phyloP scores from a whole-genome alignment of 164 flowering plant species.

The Santalum album region DNA sequence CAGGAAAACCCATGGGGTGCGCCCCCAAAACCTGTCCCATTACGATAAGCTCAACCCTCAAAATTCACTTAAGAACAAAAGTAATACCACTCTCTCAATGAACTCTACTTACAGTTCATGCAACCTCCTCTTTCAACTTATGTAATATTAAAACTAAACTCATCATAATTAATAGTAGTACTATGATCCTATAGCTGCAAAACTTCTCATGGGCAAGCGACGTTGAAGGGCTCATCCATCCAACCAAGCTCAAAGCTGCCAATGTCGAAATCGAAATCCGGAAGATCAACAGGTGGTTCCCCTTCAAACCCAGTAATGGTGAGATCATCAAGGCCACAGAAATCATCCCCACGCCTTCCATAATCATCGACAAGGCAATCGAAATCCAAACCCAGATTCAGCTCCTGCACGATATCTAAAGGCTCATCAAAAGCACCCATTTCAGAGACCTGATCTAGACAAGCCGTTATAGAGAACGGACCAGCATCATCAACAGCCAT shows the following conservation, averaged over 20 bases:
- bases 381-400: constrained; percentile 33
- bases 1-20: constrained; percentile 48
- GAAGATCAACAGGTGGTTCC: constrained; percentile 26
- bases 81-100: constrained; percentile 19
- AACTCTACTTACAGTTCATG: constrained; percentile 15
- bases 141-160: no score
- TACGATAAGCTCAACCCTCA: background rate
- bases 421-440: constrained; percentile 20
- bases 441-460: constrained; percentile 13
- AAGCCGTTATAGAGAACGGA: no score
- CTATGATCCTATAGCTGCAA: constrained; percentile 40
- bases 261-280: constrained; percentile 37
- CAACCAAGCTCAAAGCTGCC: constrained; percentile 28
- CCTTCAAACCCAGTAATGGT: constrained; percentile 30
- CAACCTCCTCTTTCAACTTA: constrained; percentile 4
- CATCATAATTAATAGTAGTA: constrained; percentile 4
- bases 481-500: no score
- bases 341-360: constrained; percentile 25
- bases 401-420: constrained; percentile 19
- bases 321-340: constrained; percentile 32
- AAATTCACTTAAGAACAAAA: no score
- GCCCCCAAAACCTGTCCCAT: background rate
- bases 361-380: constrained; percentile 31
- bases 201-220: constrained; percentile 55
- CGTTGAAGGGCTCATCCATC: constrained; percentile 51